These are phyloP conservation scores for Sclerotinia borealis DNA, from an alignment of 2,329 filamentous ascomycete species.

Conservation along the genomic window DNA sequence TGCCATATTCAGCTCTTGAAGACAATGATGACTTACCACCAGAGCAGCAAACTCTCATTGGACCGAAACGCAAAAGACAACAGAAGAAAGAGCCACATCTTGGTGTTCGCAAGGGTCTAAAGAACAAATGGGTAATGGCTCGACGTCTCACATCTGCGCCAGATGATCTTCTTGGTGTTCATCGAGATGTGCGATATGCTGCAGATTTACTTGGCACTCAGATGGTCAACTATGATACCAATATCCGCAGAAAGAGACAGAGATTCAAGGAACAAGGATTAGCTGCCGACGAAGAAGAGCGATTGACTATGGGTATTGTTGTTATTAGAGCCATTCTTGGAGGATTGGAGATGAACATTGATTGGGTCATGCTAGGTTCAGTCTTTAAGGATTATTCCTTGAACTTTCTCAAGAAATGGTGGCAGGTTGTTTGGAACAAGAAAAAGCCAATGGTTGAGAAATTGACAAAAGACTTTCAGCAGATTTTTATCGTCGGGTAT, in stretches of 20 bases:
- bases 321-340: conserved; percentile 53
- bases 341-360: conserved; percentile 52
- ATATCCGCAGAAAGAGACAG: conserved; percentile 6
- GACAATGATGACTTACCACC: conserved; percentile 25
- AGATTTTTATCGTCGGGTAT: conserved; percentile 60
- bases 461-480: conserved; percentile 57
- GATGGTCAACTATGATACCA: conserved; percentile 11
- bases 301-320: conserved; percentile 52
- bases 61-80: neutral
- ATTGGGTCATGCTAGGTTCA: conserved; percentile 53
- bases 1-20: conserved; percentile 38
- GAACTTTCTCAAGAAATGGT: conserved; percentile 48
- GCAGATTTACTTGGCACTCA: conserved; percentile 10
- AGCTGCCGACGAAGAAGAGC: conserved; percentile 39
- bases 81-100: conserved; percentile 4
- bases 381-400: conserved; percentile 50
- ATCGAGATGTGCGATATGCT: conserved; percentile 9
- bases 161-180: conserved; percentile 10
- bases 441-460: conserved; percentile 48
- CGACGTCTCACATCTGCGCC: conserved; percentile 9
- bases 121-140: conserved; percentile 11
- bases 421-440: conserved; percentile 46
- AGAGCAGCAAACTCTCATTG: neutral
- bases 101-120: conserved; percentile 9
- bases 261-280: conserved; percentile 32